phyloP scores from a whole-genome alignment of 495 filamentous ascomycete genomes.

The Podospora conica region DNA sequence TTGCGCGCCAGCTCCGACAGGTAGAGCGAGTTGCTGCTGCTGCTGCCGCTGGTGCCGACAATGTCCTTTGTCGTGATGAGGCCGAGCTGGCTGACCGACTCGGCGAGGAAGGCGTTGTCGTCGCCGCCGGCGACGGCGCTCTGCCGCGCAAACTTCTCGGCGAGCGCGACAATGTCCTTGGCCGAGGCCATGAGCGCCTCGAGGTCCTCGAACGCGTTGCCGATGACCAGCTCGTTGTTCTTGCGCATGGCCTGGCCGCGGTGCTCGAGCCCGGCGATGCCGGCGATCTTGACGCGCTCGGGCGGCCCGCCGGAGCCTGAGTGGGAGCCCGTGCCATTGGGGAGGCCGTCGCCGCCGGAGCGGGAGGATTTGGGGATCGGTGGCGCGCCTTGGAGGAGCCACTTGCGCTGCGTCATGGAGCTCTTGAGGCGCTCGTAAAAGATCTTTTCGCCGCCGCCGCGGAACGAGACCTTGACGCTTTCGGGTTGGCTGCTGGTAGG shows the following conservation, averaged over 20 bases:
- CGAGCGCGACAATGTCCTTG: constrained; percentile 89
- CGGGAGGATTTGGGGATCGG: constrained; percentile 69
- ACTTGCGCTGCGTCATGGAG: constrained; percentile 87
- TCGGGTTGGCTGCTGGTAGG: constrained; percentile 40
- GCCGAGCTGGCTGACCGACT: constrained; percentile 78
- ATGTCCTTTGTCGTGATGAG: constrained; percentile 94
- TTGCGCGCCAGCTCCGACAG: constrained; percentile 80
- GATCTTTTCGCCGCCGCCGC: constrained; percentile 78
- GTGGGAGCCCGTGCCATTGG: constrained; percentile 46
- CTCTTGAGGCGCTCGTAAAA: constrained; percentile 86
- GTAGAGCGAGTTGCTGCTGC: constrained; percentile 49
- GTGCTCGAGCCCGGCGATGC: constrained; percentile 87
- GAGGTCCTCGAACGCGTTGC: constrained; percentile 91
- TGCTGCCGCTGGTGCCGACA: constrained; percentile 38
- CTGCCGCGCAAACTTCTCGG: constrained; percentile 76
- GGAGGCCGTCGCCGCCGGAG: not conserved
- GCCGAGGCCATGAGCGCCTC: constrained; percentile 96
- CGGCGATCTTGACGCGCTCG: constrained; percentile 58
- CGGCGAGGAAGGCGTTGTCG: constrained; percentile 66
- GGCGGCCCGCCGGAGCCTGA: constrained; percentile 30
- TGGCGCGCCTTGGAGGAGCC: constrained; percentile 90
- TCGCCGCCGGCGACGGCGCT: constrained; percentile 51
- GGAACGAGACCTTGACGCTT: constrained; percentile 85
- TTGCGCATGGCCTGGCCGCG: constrained; percentile 73
- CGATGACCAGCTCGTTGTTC: constrained; percentile 90